Evolutionary conservation across 139 green algal species (phyloP), one percentile per base, ranked within the genome.

Genomic region (Raphidocelis subcapitata): DNA sequence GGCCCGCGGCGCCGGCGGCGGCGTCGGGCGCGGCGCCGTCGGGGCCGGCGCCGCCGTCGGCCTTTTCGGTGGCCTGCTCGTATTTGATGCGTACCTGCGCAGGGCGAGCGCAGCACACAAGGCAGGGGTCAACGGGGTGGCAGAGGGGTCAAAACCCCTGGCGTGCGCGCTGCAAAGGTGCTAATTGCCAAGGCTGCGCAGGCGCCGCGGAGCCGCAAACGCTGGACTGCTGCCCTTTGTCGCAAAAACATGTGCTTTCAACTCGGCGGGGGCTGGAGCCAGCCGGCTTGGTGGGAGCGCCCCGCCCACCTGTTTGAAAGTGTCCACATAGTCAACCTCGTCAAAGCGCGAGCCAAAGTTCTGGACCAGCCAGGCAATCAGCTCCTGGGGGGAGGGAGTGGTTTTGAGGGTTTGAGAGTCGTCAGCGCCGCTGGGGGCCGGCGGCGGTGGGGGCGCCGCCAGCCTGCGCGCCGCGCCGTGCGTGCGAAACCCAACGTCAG

Each of bases 271-370:
- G n/a, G n/a, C n/a, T n/a, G n/a, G n/a, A n/a, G n/a, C n/a, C n/a
- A n/a, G n/a, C n/a, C n/a, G n/a, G n/a, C n/a, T n/a, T n/a, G n/a
- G n/a, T n/a, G n/a, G n/a, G n/a, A n/a, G n/a, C n/a, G n/a, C n/a
- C n/a, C 8, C 12, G 41, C 41, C 78, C 52, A 98, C 84, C 67
- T 85, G 69, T 49, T 83, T 76, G 74, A 98, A 97, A 24, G 90
- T 96, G 46, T 97, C 82, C 26, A 96, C 90, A 65, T 98, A 98
- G 21, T 82, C 69, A 0, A 96, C 65, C 15, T 79, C 74, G 2
- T 79, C 77, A 51, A 83, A 86, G 4, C 71, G 72, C 21, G 77
- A 4, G 5, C 81, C 79, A 68, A 84, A 94, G n/a, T 41, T 82
- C 47, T 92, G 85, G 0, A 91, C 85, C 35, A 95, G 49, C 78